Evolutionary conservation across 2,329 filamentous ascomycete species (phyloP), one percentile per base, ranked within the genome.

Genomic region (Sporothrix pseudoabietina): DNA sequence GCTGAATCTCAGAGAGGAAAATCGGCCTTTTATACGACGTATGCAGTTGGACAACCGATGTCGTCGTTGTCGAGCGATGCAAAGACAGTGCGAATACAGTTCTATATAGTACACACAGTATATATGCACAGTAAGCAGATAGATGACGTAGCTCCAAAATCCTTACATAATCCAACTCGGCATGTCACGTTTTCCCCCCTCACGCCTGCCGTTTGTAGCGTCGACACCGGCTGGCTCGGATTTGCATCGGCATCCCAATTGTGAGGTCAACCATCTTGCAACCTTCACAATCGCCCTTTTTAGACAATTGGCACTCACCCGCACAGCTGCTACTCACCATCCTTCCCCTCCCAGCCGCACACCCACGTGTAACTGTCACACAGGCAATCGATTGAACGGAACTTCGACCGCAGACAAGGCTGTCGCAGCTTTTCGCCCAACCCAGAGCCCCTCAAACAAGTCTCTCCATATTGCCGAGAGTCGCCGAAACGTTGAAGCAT

Each of bases 191-290:
- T 41, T 59, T 71, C 3, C 52, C 32, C 54, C 69, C 69, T 47
- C 52, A 9, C 47, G 32, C 22, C 5, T n/a, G 44, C 26, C 3
- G 44, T 19, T 52, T 19, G 44, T 16, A 49, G 44, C 44, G 44
- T 49, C 44, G 12, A 12, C n/a, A 8, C 32, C 69, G 54, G 69
- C 30, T 63, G 16, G 61, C 73, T 76, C 76, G 75, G 75, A 76
- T 73, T 77, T 77, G 66, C 69, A 75, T 77, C 75, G 76, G 76
- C 69, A 75, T 77, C 73, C 66, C 72, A 71, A 71, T 61, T 44
- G 8, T 14, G 30, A 32, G 44, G 22, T 65, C 70, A 19, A 30
- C 19, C 19, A 2, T 44, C 47, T 16, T 4, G 54, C 35, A 69
- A 26, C 19, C 69, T 68, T 35, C 59, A 57, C 10, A 49, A 10